phyloP scores from a whole-genome alignment of 768 basidiomycete genomes.

The Gloeopeniophorella convolvens region DNA sequence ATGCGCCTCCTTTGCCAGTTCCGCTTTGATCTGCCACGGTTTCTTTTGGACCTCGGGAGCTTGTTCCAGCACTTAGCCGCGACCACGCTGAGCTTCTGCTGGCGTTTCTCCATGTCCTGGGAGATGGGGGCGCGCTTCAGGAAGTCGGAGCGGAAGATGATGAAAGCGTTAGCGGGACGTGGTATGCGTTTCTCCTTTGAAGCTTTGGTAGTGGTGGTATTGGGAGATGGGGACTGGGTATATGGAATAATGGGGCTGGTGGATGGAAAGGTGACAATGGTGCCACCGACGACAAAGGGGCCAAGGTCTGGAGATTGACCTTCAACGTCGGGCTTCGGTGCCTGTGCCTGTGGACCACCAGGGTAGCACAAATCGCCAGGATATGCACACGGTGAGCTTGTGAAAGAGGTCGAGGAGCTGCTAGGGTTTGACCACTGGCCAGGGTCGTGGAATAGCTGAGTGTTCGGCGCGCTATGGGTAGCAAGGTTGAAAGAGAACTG shows the following conservation, averaged over 20 bases:
- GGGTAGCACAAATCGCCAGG: not conserved
- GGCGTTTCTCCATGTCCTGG: slow-evolving; percentile 40
- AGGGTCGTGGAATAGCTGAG: not conserved
- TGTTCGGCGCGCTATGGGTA: not conserved
- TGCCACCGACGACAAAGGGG: not conserved
- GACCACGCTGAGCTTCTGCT: slow-evolving; percentile 49
- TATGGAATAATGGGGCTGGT: not conserved
- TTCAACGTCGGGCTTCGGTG: not conserved
- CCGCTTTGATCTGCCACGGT: slow-evolving; percentile 32
- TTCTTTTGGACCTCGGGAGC: slow-evolving; percentile 31
- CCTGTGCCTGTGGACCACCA: not conserved
- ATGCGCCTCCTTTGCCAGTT: slow-evolving; percentile 26
- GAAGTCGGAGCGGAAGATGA: slow-evolving; percentile 49
- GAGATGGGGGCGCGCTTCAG: slow-evolving; percentile 39
- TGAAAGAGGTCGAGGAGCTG: not conserved
- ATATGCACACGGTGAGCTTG: not conserved
- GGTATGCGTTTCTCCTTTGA: slow-evolving; percentile 31
- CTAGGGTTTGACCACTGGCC: not conserved
- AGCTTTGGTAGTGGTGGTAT: not conserved
- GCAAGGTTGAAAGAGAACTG: not conserved
- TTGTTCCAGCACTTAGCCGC: slow-evolving; percentile 49
- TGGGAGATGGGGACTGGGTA: not conserved
- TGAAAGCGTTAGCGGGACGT: slow-evolving; percentile 52
- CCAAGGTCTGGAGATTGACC: not conserved
- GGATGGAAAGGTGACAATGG: not conserved